Evolutionary conservation across 345 rosid genomes (phyloP), one percentile per base, ranked within the genome.

Genomic region (Brassica nigra): DNA sequence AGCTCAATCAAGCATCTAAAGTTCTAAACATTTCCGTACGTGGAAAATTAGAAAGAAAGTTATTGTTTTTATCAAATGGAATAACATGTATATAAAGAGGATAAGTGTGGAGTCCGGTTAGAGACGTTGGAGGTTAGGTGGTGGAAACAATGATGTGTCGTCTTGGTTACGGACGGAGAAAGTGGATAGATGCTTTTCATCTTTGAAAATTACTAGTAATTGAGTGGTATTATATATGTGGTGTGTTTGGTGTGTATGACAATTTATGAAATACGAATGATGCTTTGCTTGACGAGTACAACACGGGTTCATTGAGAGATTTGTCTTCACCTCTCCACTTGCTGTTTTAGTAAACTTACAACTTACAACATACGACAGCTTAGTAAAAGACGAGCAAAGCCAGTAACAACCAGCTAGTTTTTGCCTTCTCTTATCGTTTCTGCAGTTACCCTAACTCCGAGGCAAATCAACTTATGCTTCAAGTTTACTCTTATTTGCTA

Each of bases 261-360:
- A 4, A 76, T 31, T 68, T 68, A 76, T 31, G 62, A 68, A 4
- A n/a, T 66, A 37, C 27, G 67, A 76, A 69, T 49, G 33, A 77
- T 69, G 55, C 55, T 62, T 77, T 77, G 64, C 70, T 36, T 70
- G 55, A 12, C 80, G 64, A 70, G 55, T 77, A 69, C 80, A 69
- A 62, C 75, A 77, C 80, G 80, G 64, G 75, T 77, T 77, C 16
- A 47, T 70, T 69, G 30, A 62, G 64, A n/a, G 62, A 11, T 62
- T 77, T 70, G 70, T 69, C 74, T 76, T 70, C 75, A 77, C 57
- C 76, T 49, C 63, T 77, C 70, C 80, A 70, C 65, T 77, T 70
- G 80, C 65, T 34, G 16, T 15, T 59, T 27, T 16, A 16, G 59
- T 15, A 42, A 61, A 29, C 18, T 77, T 62, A 77, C 65, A 62